phyloP scores from a whole-genome alignment of 2,329 filamentous ascomycete species.

The Exophiala aquamarina region DNA sequence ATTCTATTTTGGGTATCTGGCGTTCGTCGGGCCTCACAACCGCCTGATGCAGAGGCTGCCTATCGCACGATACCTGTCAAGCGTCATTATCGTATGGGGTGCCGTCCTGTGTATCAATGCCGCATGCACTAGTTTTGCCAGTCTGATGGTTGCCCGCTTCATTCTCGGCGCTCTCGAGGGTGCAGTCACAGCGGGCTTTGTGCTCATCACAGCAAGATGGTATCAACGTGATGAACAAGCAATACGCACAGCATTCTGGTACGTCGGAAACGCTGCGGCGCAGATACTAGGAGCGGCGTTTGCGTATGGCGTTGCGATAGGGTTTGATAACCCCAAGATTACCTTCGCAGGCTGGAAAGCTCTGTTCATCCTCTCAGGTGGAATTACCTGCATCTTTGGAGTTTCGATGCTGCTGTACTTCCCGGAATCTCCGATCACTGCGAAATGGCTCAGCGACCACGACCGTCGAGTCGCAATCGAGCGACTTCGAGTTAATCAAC shows the following conservation, averaged over 20 bases:
- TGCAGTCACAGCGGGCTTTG: constrained; percentile 49
- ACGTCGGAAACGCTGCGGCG: constrained; percentile 57
- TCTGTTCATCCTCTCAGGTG: constrained; percentile 55
- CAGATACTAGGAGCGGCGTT: constrained; percentile 58
- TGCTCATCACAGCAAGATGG: constrained; percentile 52
- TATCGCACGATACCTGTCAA: constrained; percentile 51
- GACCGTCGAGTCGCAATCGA: constrained; percentile 52
- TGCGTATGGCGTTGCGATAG: constrained; percentile 42
- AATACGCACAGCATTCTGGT: constrained; percentile 59
- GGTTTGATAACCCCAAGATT: constrained; percentile 4
- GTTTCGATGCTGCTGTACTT: constrained; percentile 37
- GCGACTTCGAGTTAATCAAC: constrained; percentile 51
- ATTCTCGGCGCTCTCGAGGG: constrained; percentile 50
- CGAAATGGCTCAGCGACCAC: constrained; percentile 42
- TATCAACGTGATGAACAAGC: constrained; percentile 52
- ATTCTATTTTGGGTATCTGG: constrained; percentile 42
- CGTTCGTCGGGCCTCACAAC: constrained; percentile 38
- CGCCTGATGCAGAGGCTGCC: constrained; percentile 30
- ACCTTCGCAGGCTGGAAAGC: constrained; percentile 37
- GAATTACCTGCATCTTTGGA: constrained; percentile 30
- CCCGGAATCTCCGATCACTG: constrained; percentile 50
- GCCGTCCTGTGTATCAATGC: constrained; percentile 52
- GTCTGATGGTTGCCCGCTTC: constrained; percentile 45
- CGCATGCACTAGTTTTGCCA: constrained; percentile 48
- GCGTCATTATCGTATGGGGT: constrained; percentile 55